Percentiles rank a stretch among this genome's conserved stretches.
phyloP scores from a whole-genome alignment of 352 stramenopile species.

The Phytopythium ostracodes region DNA sequence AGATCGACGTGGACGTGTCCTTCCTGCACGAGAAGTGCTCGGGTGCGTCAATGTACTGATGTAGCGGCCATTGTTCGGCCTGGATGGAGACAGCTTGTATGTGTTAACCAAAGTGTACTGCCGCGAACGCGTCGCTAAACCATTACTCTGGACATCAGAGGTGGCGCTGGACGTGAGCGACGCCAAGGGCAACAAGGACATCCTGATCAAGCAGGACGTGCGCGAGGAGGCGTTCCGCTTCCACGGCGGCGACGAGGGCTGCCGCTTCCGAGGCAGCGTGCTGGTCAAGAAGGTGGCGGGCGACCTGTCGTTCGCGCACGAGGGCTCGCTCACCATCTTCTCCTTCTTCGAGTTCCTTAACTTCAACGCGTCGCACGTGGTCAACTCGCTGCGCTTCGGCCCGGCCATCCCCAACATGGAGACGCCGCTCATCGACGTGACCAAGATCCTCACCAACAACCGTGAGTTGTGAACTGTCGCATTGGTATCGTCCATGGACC shows the following conservation, averaged over 20 bases:
- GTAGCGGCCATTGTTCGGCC: not conserved
- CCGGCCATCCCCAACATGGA: constrained; percentile 81
- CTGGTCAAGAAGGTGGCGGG: constrained; percentile 81
- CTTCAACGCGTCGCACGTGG: constrained; percentile 85
- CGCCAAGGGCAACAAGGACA: constrained; percentile 81
- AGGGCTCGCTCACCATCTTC: constrained; percentile 82
- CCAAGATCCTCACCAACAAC: constrained; percentile 80
- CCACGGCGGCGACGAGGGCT: constrained; percentile 51
- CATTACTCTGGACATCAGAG: constrained; percentile 22
- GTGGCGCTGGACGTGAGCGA: constrained; percentile 84
- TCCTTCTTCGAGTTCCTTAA: constrained; percentile 86
- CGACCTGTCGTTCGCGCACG: constrained; percentile 83
- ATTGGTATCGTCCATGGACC: too few species aligned
- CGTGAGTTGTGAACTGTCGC: constrained; percentile 25
- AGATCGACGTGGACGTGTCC: constrained; percentile 74
- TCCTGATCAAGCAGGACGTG: constrained; percentile 67
- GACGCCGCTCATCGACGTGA: constrained; percentile 80
- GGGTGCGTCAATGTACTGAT: constrained; percentile 24
- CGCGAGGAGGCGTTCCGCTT: constrained; percentile 37
- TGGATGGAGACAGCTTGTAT: too few species aligned
- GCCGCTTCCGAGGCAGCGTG: constrained; percentile 62
- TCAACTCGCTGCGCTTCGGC: constrained; percentile 78
- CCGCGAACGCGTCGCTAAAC: not conserved
- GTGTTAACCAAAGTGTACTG: not conserved
- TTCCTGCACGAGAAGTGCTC: constrained; percentile 79